Conservation (phyloP, 1,284 basidiomycete genomes). For the Gomphus bonarii region DNA sequence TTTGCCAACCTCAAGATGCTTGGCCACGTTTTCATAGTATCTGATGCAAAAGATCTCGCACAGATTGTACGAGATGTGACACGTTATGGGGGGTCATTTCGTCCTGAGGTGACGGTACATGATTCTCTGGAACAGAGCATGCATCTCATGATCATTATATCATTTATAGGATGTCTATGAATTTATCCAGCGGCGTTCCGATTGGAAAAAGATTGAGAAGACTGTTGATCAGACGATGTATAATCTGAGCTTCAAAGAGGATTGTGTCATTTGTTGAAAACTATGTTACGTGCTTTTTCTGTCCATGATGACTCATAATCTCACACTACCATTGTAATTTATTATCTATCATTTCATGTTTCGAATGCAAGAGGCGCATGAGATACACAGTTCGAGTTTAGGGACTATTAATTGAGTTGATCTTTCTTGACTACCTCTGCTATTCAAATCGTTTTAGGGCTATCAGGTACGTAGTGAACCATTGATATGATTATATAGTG, state of each 20-base stretch:
- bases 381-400: neutral
- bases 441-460: no score
- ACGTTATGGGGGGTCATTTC: conserved; percentile 85
- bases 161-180: conserved; percentile 74
- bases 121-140: conserved; percentile 8
- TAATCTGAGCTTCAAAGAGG: conserved; percentile 85
- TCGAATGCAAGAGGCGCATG: neutral
- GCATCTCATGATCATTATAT: conserved; percentile 6
- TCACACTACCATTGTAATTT: neutral
- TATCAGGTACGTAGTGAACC: no score
- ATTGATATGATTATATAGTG: no score
- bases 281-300: neutral
- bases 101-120: conserved; percentile 62
- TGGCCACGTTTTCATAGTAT: conserved; percentile 88
- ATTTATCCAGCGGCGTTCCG: conserved; percentile 84
- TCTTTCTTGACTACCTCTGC: no score
- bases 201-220: conserved; percentile 97
- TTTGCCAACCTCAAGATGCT: conserved; percentile 95
- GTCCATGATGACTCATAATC: neutral
- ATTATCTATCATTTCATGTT: neutral
- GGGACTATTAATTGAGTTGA: no score
- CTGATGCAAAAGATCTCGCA: conserved; percentile 88
- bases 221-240: conserved; percentile 94
- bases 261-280: conserved; percentile 52
- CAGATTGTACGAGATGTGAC: conserved; percentile 92